Evolutionary conservation across 768 basidiomycete genomes (phyloP).

Genomic region (Hydnum rufescens): DNA sequence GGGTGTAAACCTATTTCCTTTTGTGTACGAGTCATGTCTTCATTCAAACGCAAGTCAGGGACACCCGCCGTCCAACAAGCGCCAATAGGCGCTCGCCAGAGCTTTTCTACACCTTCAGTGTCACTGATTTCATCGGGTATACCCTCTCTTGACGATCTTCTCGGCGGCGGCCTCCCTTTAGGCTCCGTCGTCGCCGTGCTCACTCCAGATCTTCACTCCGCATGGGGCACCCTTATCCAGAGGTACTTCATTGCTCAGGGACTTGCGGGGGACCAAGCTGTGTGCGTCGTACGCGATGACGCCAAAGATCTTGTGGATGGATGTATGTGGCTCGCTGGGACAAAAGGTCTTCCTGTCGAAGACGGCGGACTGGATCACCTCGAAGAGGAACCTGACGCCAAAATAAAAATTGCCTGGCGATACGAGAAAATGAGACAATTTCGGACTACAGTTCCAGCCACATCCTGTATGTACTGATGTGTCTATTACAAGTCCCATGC

Average conservation of each 20-base stretch:
- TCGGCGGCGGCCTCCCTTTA: constrained; percentile 73
- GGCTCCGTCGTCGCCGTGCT: constrained; percentile 18
- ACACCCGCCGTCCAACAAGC: constrained; percentile 19
- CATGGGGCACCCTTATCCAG: constrained; percentile 22
- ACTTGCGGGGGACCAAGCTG: constrained; percentile 44
- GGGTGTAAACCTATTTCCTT: no score
- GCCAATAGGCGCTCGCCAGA: constrained; percentile 16
- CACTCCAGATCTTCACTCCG: constrained; percentile 21
- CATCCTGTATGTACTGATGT: constrained; percentile 2
- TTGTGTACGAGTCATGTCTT: constrained; percentile 14
- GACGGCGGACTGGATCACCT: constrained; percentile 16
- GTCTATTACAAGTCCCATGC: constrained; percentile 6
- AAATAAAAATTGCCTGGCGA: constrained; percentile 93
- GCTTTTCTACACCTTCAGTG: constrained; percentile 12
- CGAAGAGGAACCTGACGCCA: constrained; percentile 26
- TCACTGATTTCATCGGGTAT: constrained; percentile 55
- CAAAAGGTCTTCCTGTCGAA: constrained; percentile 21
- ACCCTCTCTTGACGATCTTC: constrained; percentile 82
- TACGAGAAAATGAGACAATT: constrained; percentile 89
- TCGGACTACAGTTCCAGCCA: constrained; percentile 51
- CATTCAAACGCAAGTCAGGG: constrained; percentile 51
- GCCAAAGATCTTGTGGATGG: constrained; percentile 37
- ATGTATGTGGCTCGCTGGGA: constrained; percentile 55
- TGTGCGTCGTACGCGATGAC: constrained; percentile 43
- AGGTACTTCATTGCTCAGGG: constrained; percentile 86